Evolutionary conservation across 2,329 filamentous ascomycete genomes (phyloP).

Genomic region (Fusarium nematophilum): DNA sequence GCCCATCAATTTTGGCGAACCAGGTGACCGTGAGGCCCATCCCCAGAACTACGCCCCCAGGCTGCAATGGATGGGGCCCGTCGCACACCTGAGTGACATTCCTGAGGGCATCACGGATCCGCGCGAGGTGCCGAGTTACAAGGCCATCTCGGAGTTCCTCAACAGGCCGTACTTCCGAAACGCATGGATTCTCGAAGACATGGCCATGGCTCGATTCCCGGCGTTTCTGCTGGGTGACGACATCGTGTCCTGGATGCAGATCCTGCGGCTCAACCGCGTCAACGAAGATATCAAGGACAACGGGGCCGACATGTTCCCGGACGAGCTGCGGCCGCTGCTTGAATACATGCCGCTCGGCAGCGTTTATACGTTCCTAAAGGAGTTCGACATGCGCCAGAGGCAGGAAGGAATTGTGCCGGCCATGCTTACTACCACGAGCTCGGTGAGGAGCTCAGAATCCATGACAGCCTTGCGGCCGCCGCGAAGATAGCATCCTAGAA

Average conservation of each 20-base stretch:
- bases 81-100: slow-evolving; percentile 39
- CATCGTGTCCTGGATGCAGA: slow-evolving; percentile 42
- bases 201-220: slow-evolving; percentile 35
- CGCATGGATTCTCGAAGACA: slow-evolving; percentile 40
- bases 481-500: not conserved
- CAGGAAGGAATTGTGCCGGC: slow-evolving; percentile 8
- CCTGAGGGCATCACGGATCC: slow-evolving; percentile 37
- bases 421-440: slow-evolving; percentile 25
- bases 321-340: slow-evolving; percentile 25
- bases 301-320: slow-evolving; percentile 36
- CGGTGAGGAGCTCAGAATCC: slow-evolving; percentile 34
- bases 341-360: slow-evolving; percentile 39
- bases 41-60: slow-evolving; percentile 36
- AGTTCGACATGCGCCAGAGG: slow-evolving; percentile 37
- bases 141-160: slow-evolving; percentile 33
- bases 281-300: slow-evolving; percentile 41
- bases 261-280: slow-evolving; percentile 38
- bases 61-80: slow-evolving; percentile 39
- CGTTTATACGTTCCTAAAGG: slow-evolving; percentile 38
- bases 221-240: slow-evolving; percentile 38
- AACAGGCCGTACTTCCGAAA: slow-evolving; percentile 40
- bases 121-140: slow-evolving; percentile 37
- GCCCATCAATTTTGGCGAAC: slow-evolving; percentile 35
- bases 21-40: slow-evolving; percentile 35
- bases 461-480: slow-evolving; percentile 20